phyloP scores from a whole-genome alignment of 2,329 filamentous ascomycete species.

The Trichothecium roseum region DNA sequence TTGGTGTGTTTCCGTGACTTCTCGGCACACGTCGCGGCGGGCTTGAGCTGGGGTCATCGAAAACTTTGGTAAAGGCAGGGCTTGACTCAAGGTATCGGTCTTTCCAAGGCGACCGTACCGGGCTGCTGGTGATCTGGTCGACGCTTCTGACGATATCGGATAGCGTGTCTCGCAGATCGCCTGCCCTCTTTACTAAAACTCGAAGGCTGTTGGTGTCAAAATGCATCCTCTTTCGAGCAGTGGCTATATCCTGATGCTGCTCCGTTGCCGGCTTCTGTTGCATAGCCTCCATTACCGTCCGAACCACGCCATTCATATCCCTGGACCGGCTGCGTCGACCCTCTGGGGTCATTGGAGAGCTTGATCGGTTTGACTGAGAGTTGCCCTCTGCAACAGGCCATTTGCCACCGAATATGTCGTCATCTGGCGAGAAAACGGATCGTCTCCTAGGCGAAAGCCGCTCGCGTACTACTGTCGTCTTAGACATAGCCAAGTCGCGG shows the following conservation, averaged over 20 bases:
- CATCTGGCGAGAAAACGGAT: slow-evolving; percentile 55
- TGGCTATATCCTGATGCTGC: slow-evolving; percentile 16
- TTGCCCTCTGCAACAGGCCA: slow-evolving; percentile 32
- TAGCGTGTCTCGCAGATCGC: slow-evolving; percentile 46
- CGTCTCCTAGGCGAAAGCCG: slow-evolving; percentile 40
- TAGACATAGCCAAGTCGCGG: slow-evolving; percentile 32
- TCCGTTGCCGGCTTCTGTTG: slow-evolving; percentile 36
- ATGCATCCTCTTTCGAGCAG: slow-evolving; percentile 43
- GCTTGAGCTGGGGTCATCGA: slow-evolving; percentile 49
- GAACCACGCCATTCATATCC: slow-evolving; percentile 40
- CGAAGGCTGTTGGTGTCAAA: slow-evolving; percentile 62
- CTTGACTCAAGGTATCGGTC: slow-evolving; percentile 42
- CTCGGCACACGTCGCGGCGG: slow-evolving; percentile 40
- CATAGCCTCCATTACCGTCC: slow-evolving; percentile 55
- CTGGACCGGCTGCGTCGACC: slow-evolving; percentile 15
- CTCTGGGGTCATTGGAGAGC: slow-evolving; percentile 30
- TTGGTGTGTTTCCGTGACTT: slow-evolving; percentile 43
- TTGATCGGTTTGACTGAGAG: slow-evolving; percentile 21
- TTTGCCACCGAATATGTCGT: slow-evolving; percentile 52
- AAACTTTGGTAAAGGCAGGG: slow-evolving; percentile 58
- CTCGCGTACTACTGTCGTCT: slow-evolving; percentile 43
- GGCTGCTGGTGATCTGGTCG: slow-evolving; percentile 48
- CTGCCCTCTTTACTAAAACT: slow-evolving; percentile 52
- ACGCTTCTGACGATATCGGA: slow-evolving; percentile 49
- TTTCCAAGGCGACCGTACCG: slow-evolving; percentile 37